phyloP scores from a whole-genome alignment of 208 protist species.

The Leishmania tarentolae region DNA sequence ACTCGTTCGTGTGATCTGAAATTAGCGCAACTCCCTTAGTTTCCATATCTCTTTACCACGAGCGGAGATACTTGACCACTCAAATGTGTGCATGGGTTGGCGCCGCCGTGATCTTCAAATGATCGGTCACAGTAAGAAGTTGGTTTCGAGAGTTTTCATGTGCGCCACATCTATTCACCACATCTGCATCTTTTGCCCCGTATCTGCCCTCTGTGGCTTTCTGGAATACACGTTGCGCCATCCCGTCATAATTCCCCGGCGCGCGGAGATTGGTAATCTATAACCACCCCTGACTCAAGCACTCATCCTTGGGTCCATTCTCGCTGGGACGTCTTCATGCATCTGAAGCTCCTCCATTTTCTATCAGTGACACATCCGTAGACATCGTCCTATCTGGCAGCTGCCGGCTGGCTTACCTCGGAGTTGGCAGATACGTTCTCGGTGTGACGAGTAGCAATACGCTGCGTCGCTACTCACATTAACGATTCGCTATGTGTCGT shows the following conservation, averaged over 20 bases:
- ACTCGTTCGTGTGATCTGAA: not conserved
- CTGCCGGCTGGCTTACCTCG: not conserved
- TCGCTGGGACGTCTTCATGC: not conserved
- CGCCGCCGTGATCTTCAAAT: constrained; percentile 1
- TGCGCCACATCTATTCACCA: not conserved
- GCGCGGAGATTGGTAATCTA: not conserved
- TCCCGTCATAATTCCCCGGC: not conserved
- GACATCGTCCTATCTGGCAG: constrained; percentile 1
- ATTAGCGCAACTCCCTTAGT: not conserved
- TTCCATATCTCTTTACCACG: not conserved
- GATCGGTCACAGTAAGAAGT: not conserved
- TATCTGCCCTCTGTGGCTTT: not conserved
- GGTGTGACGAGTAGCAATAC: not conserved
- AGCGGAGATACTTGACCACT: not conserved
- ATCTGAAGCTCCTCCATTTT: not conserved
- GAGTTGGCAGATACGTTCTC: not conserved
- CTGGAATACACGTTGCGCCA: not conserved
- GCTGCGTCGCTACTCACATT: not conserved
- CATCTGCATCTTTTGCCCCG: not conserved
- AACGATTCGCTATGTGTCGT: not conserved
- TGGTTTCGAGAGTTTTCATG: not conserved
- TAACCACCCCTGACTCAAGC: not conserved
- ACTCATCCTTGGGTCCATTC: not conserved
- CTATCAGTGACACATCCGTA: not conserved
- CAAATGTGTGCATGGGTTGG: not conserved